Conservation (phyloP, 1,284 basidiomycete species). For the Mycosarcoma mackinlayi region DNA sequence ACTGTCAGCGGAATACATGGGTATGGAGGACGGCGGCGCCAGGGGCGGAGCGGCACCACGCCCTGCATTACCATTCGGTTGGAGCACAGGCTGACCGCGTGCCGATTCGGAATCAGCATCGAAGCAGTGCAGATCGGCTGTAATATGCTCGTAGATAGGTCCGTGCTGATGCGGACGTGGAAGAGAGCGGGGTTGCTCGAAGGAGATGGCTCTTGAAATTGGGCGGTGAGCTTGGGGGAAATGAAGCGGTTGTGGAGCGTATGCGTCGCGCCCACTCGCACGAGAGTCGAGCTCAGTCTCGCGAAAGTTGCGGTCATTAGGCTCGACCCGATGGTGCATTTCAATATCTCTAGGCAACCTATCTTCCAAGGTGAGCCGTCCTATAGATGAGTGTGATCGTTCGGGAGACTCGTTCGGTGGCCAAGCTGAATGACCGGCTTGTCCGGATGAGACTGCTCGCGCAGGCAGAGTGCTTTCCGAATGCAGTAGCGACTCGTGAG, state of each 20-base stretch:
- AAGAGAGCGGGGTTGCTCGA: constrained; percentile 20
- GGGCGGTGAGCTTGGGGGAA: constrained; percentile 8
- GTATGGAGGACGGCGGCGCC: neutral
- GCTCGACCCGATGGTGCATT: neutral
- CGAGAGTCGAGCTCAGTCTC: neutral
- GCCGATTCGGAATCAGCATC: neutral
- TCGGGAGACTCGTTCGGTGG: constrained; percentile 2
- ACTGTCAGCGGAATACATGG: constrained; percentile 15
- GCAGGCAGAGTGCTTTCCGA: neutral
- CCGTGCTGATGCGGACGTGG: neutral
- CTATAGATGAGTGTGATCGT: constrained; percentile 12
- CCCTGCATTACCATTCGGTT: neutral
- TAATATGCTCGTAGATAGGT: neutral
- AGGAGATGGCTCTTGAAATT: constrained; percentile 26
- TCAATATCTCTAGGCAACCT: constrained; percentile 1
- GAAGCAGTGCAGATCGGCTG: constrained; percentile 1
- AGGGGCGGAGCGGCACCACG: no score
- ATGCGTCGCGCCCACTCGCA: neutral
- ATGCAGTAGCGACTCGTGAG: neutral
- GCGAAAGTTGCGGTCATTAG: constrained; percentile 6
- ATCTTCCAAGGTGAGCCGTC: constrained; percentile 21
- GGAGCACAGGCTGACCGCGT: constrained; percentile 6
- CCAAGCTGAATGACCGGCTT: constrained; percentile 16
- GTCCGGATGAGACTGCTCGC: constrained; percentile 9
- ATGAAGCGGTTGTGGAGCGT: neutral